Evolutionary conservation across 1,284 basidiomycete species (phyloP).

Genomic region (Microstroma glucosiphilum): DNA sequence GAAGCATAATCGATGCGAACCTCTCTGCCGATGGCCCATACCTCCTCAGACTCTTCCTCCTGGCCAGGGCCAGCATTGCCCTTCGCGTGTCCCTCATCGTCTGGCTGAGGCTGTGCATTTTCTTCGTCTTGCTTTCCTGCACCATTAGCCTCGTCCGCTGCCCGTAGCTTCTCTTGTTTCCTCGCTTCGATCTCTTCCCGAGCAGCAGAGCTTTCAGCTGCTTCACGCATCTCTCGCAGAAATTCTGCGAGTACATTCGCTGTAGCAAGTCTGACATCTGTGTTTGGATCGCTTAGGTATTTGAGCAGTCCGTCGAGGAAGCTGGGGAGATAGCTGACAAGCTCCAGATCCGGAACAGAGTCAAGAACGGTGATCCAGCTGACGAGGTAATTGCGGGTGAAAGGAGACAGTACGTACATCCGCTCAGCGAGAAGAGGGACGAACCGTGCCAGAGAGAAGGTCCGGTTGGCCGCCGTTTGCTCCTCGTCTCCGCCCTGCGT

Average conservation of each 20-base stretch:
- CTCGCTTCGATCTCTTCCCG: conserved; percentile 22
- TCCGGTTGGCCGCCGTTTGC: conserved; percentile 36
- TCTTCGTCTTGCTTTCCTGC: neutral
- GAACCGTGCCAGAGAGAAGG: conserved; percentile 89
- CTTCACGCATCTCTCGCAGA: conserved; percentile 72
- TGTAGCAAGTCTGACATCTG: conserved; percentile 86
- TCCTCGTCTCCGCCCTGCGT: conserved; percentile 15
- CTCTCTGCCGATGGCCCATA: conserved; percentile 87
- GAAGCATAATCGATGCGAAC: conserved; percentile 84
- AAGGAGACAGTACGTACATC: conserved; percentile 90
- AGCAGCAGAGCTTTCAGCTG: conserved; percentile 26
- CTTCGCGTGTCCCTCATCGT: conserved; percentile 17
- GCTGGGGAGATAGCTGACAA: conserved; percentile 87
- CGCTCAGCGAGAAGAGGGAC: conserved; percentile 88
- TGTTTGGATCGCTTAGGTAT: conserved; percentile 89
- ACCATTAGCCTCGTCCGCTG: conserved; percentile 46
- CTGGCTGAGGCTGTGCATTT: conserved; percentile 12
- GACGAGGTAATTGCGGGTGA: conserved; percentile 90
- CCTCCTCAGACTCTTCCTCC: conserved; percentile 53
- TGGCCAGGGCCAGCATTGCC: conserved; percentile 10
- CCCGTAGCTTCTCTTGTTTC: conserved; percentile 17
- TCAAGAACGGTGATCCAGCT: conserved; percentile 95
- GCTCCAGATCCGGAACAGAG: conserved; percentile 90
- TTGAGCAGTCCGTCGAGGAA: conserved; percentile 84
- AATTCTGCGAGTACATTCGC: conserved; percentile 89